Conservation (phyloP, 2,329 filamentous ascomycete genomes). For the Zymoseptoria tritici region DNA sequence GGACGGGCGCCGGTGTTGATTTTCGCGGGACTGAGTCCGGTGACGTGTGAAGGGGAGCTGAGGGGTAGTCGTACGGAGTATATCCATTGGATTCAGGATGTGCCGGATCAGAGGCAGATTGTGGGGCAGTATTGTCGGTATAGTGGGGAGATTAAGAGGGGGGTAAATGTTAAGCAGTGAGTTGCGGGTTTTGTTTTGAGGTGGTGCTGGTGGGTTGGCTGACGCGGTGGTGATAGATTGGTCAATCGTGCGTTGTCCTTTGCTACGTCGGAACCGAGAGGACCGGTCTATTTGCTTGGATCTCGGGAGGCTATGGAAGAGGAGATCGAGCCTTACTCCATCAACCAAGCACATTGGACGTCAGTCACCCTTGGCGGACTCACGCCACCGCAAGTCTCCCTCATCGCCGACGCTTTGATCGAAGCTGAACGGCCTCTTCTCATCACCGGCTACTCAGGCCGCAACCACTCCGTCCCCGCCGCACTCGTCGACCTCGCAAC, state of each 20-base stretch:
- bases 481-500: constrained; percentile 62
- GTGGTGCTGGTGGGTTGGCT: no score
- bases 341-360: constrained; percentile 64
- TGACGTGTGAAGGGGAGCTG: constrained; percentile 70
- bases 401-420: constrained; percentile 57
- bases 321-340: constrained; percentile 64
- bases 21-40: constrained; percentile 70
- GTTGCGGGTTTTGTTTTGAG: no score
- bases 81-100: constrained; percentile 81
- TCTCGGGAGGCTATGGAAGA: constrained; percentile 80
- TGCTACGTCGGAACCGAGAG: constrained; percentile 66
- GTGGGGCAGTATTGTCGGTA: constrained; percentile 81
- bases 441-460: constrained; percentile 63
- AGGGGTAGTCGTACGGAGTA: constrained; percentile 72
- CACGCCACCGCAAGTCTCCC: constrained; percentile 45
- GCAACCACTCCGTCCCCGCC: constrained; percentile 56
- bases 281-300: constrained; percentile 71
- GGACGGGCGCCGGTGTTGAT: constrained; percentile 69
- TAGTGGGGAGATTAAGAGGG: constrained; percentile 72
- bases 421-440: constrained; percentile 60
- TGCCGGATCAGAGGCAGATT: constrained; percentile 74
- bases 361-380: constrained; percentile 61
- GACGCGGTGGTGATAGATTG: constrained; percentile 36
- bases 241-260: constrained; percentile 80
- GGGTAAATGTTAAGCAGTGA: constrained; percentile 72